Percentiles rank a stretch among this genome's conserved stretches.
phyloP scores from a whole-genome alignment of 2,329 filamentous ascomycete genomes.

The Ophiocordyceps sinensis region DNA sequence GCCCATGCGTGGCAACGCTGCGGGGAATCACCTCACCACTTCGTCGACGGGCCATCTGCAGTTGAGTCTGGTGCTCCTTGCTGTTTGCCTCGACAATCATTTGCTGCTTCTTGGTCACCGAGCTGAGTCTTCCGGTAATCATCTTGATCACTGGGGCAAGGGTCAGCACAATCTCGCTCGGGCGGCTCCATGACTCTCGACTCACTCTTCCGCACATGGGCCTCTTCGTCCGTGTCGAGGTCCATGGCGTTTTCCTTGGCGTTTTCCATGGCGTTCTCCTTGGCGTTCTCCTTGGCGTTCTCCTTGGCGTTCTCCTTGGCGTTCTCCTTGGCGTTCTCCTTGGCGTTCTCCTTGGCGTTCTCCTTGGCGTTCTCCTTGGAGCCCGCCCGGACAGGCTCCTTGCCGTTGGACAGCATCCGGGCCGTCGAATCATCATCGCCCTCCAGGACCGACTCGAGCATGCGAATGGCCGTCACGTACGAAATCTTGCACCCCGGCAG shows the following conservation, averaged over 20 bases:
- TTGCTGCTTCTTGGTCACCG: slow-evolving; percentile 45
- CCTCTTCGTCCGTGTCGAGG: slow-evolving; percentile 55
- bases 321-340: too few relatives aligned
- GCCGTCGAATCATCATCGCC: slow-evolving; percentile 48
- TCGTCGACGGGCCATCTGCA: slow-evolving; percentile 28
- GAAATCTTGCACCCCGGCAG: slow-evolving; percentile 78
- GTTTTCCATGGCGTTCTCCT: too few relatives aligned
- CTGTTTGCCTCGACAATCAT: slow-evolving; percentile 43
- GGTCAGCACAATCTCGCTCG: neutral
- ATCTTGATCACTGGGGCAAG: slow-evolving; percentile 41
- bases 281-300: too few relatives aligned
- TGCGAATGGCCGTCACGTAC: slow-evolving; percentile 82
- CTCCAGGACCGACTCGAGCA: slow-evolving; percentile 90
- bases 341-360: too few relatives aligned
- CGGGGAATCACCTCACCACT: slow-evolving; percentile 42
- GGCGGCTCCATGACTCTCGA: slow-evolving; percentile 1
- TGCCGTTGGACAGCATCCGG: slow-evolving; percentile 20
- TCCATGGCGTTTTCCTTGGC: too few relatives aligned
- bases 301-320: too few relatives aligned
- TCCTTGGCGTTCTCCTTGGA: slow-evolving; percentile 11
- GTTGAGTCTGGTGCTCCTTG: slow-evolving; percentile 30
- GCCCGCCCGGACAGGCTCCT: slow-evolving; percentile 25
- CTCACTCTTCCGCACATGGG: slow-evolving; percentile 60
- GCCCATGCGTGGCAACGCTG: slow-evolving; percentile 34
- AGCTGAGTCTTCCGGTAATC: slow-evolving; percentile 40